Base-by-base conservation (phyloP, 805 yeast genomes). In the Wickerhamomyces subpelliculosus region DNA sequence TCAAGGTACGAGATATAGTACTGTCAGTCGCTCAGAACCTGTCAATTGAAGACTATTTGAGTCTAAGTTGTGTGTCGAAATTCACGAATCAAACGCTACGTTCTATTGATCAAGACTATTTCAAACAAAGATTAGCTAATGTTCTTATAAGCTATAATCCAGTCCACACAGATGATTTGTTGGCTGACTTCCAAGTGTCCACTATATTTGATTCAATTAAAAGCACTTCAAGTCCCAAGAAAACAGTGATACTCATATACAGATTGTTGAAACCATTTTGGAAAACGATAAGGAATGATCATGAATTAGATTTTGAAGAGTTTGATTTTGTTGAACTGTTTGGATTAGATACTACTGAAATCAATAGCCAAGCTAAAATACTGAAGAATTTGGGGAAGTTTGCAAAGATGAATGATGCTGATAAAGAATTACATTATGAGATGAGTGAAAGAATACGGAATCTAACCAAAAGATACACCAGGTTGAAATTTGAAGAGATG, bases 361-460 rank as follows among this genome's bases (percentile, higher is more conserved):
- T 14, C 28, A 25, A 6, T 8, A 57, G 51, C 20, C 50, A 44
- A 36, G 54, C 57, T 17, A 40, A 32, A 17, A 45, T 52, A 7
- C 14, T 54, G 32, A 38, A 39, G 19, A 50, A 51, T 18, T 6
- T 52, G 16, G 19, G 35, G 18, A 48, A 41, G 28, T 52, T 36
- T 17, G 36, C 47, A 6, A 14, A 26, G 7, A 45, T 52, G 45
- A 57, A 54, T 33, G 38, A 53, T 27, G 49, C 40, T 21, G 57
- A 53, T 36, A 22, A 18, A 2, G 42, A 40, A 17, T n/a, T 34
- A 4, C 42, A 47, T 27, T 13, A 14, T 1, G 36, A 14, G 8
- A 37, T 33, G 26, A 20, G 20, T 4, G 35, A 22, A 1, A 51
- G 46, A 34, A 27, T 53, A 20, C 33, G 27, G 27, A 36, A 23